phyloP scores from a whole-genome alignment of 495 filamentous ascomycete species.

The Penicillium dipodomyicola region DNA sequence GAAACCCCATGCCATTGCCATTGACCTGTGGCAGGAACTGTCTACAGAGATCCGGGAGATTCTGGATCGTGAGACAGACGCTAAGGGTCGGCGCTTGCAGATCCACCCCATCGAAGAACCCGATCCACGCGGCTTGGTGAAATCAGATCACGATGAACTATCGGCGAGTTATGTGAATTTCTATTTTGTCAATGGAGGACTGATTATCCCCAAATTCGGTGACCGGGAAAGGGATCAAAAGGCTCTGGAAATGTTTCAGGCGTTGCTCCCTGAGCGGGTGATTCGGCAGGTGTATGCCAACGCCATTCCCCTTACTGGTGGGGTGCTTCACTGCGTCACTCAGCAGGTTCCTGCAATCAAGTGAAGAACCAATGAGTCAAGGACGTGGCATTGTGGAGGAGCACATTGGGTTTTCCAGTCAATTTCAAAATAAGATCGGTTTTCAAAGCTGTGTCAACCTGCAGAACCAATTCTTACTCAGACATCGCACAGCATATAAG shows the following conservation, averaged over 20 bases:
- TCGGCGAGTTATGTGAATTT: conserved; percentile 29
- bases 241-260: conserved; percentile 22
- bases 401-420: not conserved
- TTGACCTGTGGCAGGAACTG: conserved; percentile 24
- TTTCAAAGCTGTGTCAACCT: not conserved
- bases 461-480: not conserved
- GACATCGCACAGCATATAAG: not conserved
- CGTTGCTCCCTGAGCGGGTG: conserved; percentile 20
- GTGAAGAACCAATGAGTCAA: not conserved
- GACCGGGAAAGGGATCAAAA: conserved; percentile 19
- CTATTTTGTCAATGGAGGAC: conserved; percentile 29
- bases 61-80: conserved; percentile 22
- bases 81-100: conserved; percentile 24
- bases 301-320: conserved; percentile 28
- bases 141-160: conserved; percentile 21
- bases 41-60: conserved; percentile 22
- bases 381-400: not conserved
- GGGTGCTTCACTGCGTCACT: conserved; percentile 31
- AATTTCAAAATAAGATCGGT: not conserved
- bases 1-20: conserved; percentile 13
- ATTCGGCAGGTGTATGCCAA: conserved; percentile 25
- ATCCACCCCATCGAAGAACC: conserved; percentile 27
- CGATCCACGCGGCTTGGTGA: conserved; percentile 16
- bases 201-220: conserved; percentile 30
- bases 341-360: conserved; percentile 20